phyloP scores from a whole-genome alignment of 257 asterid species.

The Cruciata laevipes region DNA sequence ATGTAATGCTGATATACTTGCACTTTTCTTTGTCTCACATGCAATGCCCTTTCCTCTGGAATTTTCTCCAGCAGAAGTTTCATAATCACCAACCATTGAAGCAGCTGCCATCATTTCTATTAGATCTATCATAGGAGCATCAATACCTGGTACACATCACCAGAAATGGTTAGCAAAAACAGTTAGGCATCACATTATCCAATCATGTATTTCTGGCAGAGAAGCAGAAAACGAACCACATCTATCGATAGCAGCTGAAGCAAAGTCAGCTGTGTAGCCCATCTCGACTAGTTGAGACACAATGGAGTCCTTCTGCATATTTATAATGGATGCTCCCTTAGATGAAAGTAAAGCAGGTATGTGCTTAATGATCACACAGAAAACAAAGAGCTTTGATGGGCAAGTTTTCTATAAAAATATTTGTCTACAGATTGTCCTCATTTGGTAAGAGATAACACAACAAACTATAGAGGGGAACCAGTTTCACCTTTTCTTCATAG shows the following conservation, averaged over 20 bases:
- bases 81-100: background rate
- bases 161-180: background rate
- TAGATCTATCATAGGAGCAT: background rate
- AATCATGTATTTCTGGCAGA: too few relatives aligned
- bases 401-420: too few relatives aligned
- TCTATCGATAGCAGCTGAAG: conserved; percentile 50
- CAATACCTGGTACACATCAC: background rate
- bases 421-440: too few relatives aligned
- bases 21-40: background rate
- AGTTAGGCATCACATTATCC: too few relatives aligned
- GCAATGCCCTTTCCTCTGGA: background rate
- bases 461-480: background rate
- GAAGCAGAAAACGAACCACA: conserved; percentile 26
- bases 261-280: conserved; percentile 68
- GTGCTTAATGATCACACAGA: background rate
- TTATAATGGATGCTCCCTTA: background rate
- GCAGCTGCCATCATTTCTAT: background rate
- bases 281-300: conserved; percentile 35
- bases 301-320: conserved; percentile 27
- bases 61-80: background rate
- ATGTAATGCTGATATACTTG: too few relatives aligned
- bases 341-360: background rate
- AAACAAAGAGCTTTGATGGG: too few relatives aligned
- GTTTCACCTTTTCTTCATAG: background rate
- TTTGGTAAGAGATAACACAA: too few relatives aligned